These are phyloP conservation scores for Aplosporella prunicola DNA, from an alignment of 2,329 filamentous ascomycete species.

Conservation along the genomic window DNA sequence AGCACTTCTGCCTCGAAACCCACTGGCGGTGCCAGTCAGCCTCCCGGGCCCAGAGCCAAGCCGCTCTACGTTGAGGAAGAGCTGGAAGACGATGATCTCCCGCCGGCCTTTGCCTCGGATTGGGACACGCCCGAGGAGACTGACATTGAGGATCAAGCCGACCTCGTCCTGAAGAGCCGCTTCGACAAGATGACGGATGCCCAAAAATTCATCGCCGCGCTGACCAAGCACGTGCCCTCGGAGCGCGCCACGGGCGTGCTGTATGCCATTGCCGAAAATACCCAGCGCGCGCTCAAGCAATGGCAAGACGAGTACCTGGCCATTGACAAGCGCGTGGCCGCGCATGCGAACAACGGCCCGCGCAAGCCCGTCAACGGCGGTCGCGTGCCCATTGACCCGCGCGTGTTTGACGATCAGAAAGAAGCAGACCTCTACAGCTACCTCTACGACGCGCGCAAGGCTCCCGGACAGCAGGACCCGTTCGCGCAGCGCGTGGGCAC, in stretches of 20 bases:
- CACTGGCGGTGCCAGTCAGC: not conserved
- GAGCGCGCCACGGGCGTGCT: slow-evolving; percentile 43
- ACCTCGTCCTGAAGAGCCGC: slow-evolving; percentile 30
- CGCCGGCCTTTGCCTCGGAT: slow-evolving; percentile 25
- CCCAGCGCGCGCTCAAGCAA: slow-evolving; percentile 41
- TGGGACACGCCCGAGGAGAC: slow-evolving; percentile 20
- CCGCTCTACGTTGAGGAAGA: slow-evolving; percentile 9
- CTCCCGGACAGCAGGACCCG: slow-evolving; percentile 45
- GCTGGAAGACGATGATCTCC: slow-evolving; percentile 21
- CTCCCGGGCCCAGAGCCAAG: slow-evolving; percentile 3
- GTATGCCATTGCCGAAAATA: slow-evolving; percentile 46
- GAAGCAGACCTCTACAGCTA: slow-evolving; percentile 54
- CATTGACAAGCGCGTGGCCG: slow-evolving; percentile 37
- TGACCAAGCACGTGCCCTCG: slow-evolving; percentile 34
- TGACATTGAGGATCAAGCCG: slow-evolving; percentile 32
- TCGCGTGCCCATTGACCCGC: slow-evolving; percentile 34
- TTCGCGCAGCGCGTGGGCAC: slow-evolving; percentile 42
- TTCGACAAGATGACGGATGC: slow-evolving; percentile 36
- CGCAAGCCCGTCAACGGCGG: slow-evolving; percentile 44
- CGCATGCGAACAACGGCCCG: slow-evolving; percentile 25
- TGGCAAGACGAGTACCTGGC: slow-evolving; percentile 52
- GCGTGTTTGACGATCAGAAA: slow-evolving; percentile 50
- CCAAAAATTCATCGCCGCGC: slow-evolving; percentile 31
- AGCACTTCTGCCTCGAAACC: not conserved
- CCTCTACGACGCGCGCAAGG: slow-evolving; percentile 44